Evolutionary conservation across 768 basidiomycete genomes (phyloP), one percentile per base, ranked within the genome.

Genomic region (Boletellus ananas): DNA sequence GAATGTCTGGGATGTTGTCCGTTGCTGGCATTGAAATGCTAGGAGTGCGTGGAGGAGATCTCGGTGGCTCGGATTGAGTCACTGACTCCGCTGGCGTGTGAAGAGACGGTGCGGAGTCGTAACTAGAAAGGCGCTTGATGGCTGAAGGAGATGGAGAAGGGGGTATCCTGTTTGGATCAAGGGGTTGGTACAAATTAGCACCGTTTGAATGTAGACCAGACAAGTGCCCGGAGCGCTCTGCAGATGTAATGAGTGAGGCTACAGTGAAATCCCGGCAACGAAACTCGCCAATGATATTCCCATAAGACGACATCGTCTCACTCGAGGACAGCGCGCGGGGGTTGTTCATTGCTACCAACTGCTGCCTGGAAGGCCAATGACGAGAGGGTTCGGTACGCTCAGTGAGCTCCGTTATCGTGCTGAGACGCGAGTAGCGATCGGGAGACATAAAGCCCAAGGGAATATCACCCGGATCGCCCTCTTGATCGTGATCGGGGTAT

Each of bases 71-170:
- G 51, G 66, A 69, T 65, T 53, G 55, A 37, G 51, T 20, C 37
- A 62, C 61, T 44, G 68, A 68, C 43, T 69, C 67, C 16, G 77
- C 67, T 33, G 74, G 74, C 6, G 78, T 72, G 52, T 70, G 66
- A 59, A 77, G 69, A 17, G 83, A 82, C 34, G 81, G 81, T 7
- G 79, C 73, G 45, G 75, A 73, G 54, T 85, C 82, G 44, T 78
- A 78, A 31, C 70, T 72, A 12, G 85, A 81, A 29, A 87, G 71
- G 27, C 79, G 72, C 34, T 77, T 73, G n/a, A 85, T 58, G 16
- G 87, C 86, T 18, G 86, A 87, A 2, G 69, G 72, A 20, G 87
- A 81, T 35, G 85, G 86, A 12, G 87, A 87, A 17, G 81, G 77
- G 18, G 78, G 75, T 49, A 83, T 81, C 11, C 66, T 69, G 53